phyloP scores from a whole-genome alignment of 305 asterid species.

The Striga hermonthica region DNA sequence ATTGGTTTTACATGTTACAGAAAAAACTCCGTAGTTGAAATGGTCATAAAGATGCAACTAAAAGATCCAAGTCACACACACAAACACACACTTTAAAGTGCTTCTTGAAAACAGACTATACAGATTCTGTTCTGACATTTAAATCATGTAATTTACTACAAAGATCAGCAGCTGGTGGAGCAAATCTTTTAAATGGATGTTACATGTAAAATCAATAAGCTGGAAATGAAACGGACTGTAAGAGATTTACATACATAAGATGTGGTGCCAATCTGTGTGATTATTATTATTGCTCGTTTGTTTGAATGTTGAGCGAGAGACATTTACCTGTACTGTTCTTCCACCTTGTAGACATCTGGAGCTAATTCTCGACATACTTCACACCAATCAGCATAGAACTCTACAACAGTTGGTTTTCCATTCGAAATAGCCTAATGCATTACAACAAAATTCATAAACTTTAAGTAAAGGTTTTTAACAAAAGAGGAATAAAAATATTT shows the following conservation, averaged over 20 bases:
- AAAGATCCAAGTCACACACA: too few species aligned
- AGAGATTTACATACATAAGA: neutral
- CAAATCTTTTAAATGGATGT: neutral
- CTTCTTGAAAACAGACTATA: too few species aligned
- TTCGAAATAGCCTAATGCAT: constrained; percentile 70
- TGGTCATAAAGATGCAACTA: too few species aligned
- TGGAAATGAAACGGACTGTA: neutral
- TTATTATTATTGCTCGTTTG: neutral
- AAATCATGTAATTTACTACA: neutral
- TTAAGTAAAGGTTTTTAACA: neutral
- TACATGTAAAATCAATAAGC: neutral
- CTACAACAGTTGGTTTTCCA: constrained; percentile 96
- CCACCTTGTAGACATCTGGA: constrained; percentile 82
- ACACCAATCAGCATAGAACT: constrained; percentile 99
- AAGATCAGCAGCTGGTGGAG: constrained; percentile 5
- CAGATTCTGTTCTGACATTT: too few species aligned
- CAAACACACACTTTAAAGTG: too few species aligned
- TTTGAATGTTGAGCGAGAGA: neutral
- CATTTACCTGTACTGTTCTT: constrained; percentile 73
- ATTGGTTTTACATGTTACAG: too few species aligned
- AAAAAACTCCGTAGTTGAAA: too few species aligned
- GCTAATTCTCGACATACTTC: constrained; percentile 92
- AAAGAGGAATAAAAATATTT: neutral
- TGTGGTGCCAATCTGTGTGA: neutral
- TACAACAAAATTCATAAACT: neutral